phyloP scores from a whole-genome alignment of 164 flowering plant genomes.

The Buxus sempervirens region DNA sequence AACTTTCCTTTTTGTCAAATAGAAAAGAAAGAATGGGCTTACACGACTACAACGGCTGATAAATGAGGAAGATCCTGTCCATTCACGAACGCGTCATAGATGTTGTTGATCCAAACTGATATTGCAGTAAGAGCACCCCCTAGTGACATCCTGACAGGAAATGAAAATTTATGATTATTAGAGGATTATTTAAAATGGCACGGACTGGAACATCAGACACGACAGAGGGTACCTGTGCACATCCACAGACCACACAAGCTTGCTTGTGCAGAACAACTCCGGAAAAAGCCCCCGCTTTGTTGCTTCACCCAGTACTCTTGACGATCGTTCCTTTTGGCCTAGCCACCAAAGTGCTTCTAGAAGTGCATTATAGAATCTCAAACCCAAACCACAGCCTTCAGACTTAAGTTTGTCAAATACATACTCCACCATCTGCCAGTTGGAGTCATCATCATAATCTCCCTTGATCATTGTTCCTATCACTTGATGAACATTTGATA shows the following conservation, averaged over 20 bases:
- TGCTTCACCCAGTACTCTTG: conserved; percentile 80
- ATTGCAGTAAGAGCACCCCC: conserved; percentile 82
- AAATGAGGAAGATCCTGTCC: conserved; percentile 82
- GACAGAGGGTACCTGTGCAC: conserved; percentile 62
- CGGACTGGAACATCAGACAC: neutral
- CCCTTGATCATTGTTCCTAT: conserved; percentile 86
- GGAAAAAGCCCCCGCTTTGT: conserved; percentile 69
- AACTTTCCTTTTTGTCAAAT: neutral
- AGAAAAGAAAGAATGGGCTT: conserved; percentile 31
- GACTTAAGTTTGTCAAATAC: conserved; percentile 73
- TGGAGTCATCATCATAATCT: conserved; percentile 80
- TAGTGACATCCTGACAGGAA: conserved; percentile 74
- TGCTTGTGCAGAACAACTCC: conserved; percentile 66
- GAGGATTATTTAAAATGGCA: neutral
- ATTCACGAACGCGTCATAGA: conserved; percentile 37
- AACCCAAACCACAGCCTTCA: conserved; percentile 80
- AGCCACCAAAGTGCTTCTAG: conserved; percentile 94
- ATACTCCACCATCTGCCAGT: conserved; percentile 98
- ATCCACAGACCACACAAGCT: conserved; percentile 86
- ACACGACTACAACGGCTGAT: conserved; percentile 77
- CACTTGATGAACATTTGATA: conserved; percentile 84
- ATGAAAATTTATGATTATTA: conserved; percentile 8
- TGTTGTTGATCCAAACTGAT: conserved; percentile 76
- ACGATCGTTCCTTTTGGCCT: conserved; percentile 76
- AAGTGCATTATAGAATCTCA: conserved; percentile 82